Evolutionary conservation across 495 filamentous ascomycete species (phyloP), one percentile per base, ranked within the genome.

Genomic region (Aspergillus saccharolyticus): DNA sequence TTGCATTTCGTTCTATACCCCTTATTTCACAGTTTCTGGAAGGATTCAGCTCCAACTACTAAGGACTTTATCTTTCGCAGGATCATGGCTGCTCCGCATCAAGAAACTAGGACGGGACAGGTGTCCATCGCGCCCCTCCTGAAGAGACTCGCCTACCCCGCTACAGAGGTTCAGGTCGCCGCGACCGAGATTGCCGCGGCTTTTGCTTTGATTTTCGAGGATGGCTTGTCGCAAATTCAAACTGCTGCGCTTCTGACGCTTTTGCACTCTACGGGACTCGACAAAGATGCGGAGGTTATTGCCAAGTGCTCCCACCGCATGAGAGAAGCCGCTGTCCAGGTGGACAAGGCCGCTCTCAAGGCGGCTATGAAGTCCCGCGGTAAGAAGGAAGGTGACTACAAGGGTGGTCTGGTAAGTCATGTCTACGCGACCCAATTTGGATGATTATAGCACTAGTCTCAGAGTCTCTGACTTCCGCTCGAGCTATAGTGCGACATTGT

Each of bases 161-260:
- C 81, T 30, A 77, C 82, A 0, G 66, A 73, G 18, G 65, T 70
- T 22, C 72, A 77, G 20, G 85, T 91, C 14, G 82, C 83, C 18
- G 86, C 92, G 18, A 79, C 85, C 39, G 88, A 96, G 58, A 93
- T 99, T 63, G 91, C 92, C 55, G 74, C 86, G 8, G 92, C 94
- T 16, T 86, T 99, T 61, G 85, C 89, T 3, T 78, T 88, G 61
- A 93, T 96, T 66, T 97, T 97, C 66, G 90, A 89, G 22, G 84
- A 96, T 72, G 80, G 83, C 44, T 76, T 97, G 2, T 91, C 88
- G 1, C 83, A 87, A 22, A 86, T 92, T 7, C 95, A 97, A 62
- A 88, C 87, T 4, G 87, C 86, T 6, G 86, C 90, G 24, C 79
- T 99, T 15, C 76, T 99, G 18, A 96, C 93, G 25, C 85, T 89